phyloP scores from a whole-genome alignment of 805 yeast genomes.

The Grigorovia humatica region DNA sequence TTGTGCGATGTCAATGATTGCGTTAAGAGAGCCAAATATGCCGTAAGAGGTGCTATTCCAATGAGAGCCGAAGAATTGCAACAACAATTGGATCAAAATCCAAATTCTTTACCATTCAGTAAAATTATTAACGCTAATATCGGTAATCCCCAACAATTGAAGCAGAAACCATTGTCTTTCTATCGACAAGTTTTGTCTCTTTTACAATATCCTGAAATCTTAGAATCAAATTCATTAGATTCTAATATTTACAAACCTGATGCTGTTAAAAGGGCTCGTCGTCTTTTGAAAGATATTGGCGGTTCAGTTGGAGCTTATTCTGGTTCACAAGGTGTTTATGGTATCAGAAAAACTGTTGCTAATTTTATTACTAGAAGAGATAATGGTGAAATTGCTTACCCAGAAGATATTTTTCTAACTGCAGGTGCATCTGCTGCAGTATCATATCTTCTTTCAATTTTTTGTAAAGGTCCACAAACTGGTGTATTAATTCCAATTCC shows the following conservation, averaged over 20 bases:
- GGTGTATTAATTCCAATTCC: slow-evolving; percentile 94
- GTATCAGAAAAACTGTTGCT: slow-evolving; percentile 70
- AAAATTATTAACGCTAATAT: slow-evolving; percentile 83
- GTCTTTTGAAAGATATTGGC: slow-evolving; percentile 44
- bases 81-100: slow-evolving; percentile 41
- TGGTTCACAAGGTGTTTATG: slow-evolving; percentile 76
- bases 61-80: slow-evolving; percentile 80
- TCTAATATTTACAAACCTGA: slow-evolving; percentile 43
- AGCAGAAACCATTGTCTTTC: slow-evolving; percentile 90
- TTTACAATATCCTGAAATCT: slow-evolving; percentile 71
- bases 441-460: slow-evolving; percentile 58
- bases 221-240: slow-evolving; percentile 27
- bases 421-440: slow-evolving; percentile 96
- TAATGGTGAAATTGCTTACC: slow-evolving; percentile 54
- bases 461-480: slow-evolving; percentile 55
- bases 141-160: slow-evolving; percentile 96
- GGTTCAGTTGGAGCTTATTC: slow-evolving; percentile 95
- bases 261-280: slow-evolving; percentile 60
- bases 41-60: slow-evolving; percentile 94
- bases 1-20: slow-evolving; percentile 54
- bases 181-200: slow-evolving; percentile 83
- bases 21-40: slow-evolving; percentile 82
- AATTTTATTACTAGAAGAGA: slow-evolving; percentile 72
- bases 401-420: slow-evolving; percentile 72
- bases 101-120: slow-evolving; percentile 62